Percentiles rank a stretch among this genome's conserved stretches.
Evolutionary conservation across 495 filamentous ascomycete species (phyloP).

Genomic region (Pseudevernia furfuracea): DNA sequence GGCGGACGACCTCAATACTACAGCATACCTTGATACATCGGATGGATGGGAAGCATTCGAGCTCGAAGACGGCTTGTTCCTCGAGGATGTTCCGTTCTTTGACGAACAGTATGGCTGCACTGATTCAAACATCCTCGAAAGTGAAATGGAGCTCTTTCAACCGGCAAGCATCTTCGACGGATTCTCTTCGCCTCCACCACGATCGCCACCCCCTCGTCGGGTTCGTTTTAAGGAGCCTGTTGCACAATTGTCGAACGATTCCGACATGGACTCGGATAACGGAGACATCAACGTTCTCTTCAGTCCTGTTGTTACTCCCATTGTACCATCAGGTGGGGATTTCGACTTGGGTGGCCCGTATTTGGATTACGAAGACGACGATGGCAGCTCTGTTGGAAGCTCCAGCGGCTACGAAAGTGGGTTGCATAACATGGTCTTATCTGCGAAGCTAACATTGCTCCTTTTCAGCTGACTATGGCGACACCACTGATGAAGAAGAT

Average conservation of each 20-base stretch:
- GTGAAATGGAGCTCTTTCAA: conserved; percentile 39
- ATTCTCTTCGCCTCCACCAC: not conserved
- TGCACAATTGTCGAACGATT: conserved; percentile 1
- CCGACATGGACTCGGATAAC: conserved; percentile 11
- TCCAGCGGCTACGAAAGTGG: conserved; percentile 77
- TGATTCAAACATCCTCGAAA: conserved; percentile 34
- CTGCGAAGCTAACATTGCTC: conserved; percentile 45
- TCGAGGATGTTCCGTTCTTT: conserved; percentile 43
- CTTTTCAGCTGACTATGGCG: conserved; percentile 63
- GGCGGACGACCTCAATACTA: conserved; percentile 33
- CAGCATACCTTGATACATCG: conserved; percentile 28
- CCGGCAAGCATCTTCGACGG: not conserved
- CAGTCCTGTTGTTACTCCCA: not conserved
- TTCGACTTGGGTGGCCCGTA: conserved; percentile 19
- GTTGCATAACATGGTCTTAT: conserved; percentile 34
- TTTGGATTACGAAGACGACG: conserved; percentile 39
- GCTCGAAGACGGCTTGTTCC: conserved; percentile 43
- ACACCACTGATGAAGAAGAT: conserved; percentile 77
- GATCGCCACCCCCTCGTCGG: conserved; percentile 13
- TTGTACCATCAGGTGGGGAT: conserved; percentile 37
- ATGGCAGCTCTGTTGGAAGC: conserved; percentile 46
- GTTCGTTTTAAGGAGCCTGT: conserved; percentile 23
- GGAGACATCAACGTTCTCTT: conserved; percentile 15
- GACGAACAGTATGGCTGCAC: conserved; percentile 37
- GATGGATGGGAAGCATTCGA: conserved; percentile 53